Conservation (phyloP, 2,329 filamentous ascomycete species). For the Parascedosporium putredinis region DNA sequence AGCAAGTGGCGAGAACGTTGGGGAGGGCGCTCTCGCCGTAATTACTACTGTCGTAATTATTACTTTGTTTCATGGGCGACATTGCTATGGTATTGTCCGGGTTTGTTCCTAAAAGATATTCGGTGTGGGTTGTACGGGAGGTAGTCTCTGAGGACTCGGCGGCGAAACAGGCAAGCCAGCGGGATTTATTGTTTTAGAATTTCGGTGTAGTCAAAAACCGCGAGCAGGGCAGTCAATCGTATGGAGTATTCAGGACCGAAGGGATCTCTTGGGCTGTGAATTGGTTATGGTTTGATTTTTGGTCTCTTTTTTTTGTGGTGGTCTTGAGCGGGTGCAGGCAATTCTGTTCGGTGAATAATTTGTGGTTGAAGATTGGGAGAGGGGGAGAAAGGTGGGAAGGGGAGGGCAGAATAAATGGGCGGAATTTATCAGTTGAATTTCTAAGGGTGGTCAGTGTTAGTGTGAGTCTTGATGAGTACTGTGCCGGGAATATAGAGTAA, state of each 20-base stretch:
- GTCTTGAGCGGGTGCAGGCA: neutral
- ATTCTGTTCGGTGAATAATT: too few species aligned
- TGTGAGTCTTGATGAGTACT: too few species aligned
- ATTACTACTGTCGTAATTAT: constrained; percentile 64
- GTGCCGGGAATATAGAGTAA: too few species aligned
- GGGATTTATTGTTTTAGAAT: neutral
- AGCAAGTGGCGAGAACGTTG: constrained; percentile 85
- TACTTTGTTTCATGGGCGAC: constrained; percentile 62
- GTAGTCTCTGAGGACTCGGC: neutral
- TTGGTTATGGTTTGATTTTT: too few species aligned
- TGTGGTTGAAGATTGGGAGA: neutral
- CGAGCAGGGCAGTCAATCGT: too few species aligned
- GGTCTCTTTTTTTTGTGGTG: too few species aligned
- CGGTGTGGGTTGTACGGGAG: neutral
- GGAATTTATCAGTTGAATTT: neutral
- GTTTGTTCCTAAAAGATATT: neutral
- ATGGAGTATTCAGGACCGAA: too few species aligned
- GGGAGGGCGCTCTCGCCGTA: constrained; percentile 58
- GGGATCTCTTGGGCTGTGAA: too few species aligned
- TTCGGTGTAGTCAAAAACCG: too few species aligned
- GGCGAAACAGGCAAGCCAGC: neutral
- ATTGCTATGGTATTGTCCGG: constrained; percentile 27
- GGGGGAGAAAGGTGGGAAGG: neutral
- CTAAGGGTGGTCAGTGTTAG: neutral
- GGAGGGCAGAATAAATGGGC: neutral